Base-by-base conservation (phyloP, 2,329 filamentous ascomycete species). In the Cucurbitaria berberidis region DNA sequence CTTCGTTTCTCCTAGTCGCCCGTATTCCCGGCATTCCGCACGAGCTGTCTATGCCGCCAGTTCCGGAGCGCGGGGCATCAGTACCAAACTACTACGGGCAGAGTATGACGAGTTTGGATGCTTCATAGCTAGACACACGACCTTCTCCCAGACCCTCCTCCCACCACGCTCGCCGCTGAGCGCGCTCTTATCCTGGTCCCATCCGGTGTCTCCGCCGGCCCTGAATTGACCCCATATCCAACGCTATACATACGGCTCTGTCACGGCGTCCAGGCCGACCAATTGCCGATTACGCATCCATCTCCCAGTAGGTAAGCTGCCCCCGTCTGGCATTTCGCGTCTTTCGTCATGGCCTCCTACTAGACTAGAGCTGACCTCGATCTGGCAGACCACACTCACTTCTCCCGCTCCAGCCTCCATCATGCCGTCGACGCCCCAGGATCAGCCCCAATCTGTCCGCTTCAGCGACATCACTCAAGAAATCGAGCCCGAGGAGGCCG, bases 391-490 rank as follows among this genome's bases (percentile, higher is more conserved):
- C 36, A 38, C 40, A 30, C 34, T 32, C 45, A 22, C 51, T 19
- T 42, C 41, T 27, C 24, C 16, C 45, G 47, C 53, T 35, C 52
- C 49, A 53, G 21, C 48, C 46, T 43, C 38, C 62, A 60, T 43
- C 56, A 74, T 74, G 72, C 51, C 67, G 45, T 62, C 65, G 34
- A 54, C 64, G 3, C 40, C 62, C 11, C 57, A 61, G 43, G 67
- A 66, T 41, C 63, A 64, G 44, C 58, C 67, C 44, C 73, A 71
- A 54, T 64, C 67, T 35, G 75, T 77, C 51, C 74, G 75, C 62
- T 77, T 77, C 68, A 74, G 70, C 65, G 69, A 73, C 29, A 64
- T 72, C 55, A 68, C 72, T 49, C 46, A 77, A 51, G 74, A 76
- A 51, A 75, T 76, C 49, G 70, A 74, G 57, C 74, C 75, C 15